Percentiles rank a stretch among this genome's conserved stretches.
Evolutionary conservation across 345 rosid genomes (phyloP).

Genomic region (Gossypium herbaceum): DNA sequence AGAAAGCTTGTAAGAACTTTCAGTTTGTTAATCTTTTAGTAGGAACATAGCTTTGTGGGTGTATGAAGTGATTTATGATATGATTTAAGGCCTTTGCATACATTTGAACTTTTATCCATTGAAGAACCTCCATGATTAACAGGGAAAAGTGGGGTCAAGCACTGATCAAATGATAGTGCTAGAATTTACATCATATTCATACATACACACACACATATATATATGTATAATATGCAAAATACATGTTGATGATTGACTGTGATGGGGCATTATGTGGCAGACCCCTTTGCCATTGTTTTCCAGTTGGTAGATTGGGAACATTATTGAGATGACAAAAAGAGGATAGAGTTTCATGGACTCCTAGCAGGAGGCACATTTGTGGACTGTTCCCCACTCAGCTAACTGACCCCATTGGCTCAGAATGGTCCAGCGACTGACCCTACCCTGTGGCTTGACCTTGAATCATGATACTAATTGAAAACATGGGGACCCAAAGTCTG

Average conservation of each 20-base stretch:
- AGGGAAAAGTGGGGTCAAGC: constrained; percentile 15
- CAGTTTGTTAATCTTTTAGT: background rate
- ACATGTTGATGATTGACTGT: constrained; percentile 17
- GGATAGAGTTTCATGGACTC: constrained; percentile 24
- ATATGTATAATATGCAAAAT: constrained; percentile 21
- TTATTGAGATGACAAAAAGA: constrained; percentile 10
- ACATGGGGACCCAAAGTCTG: constrained; percentile 10
- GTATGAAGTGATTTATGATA: constrained; percentile 16
- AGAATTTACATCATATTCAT: constrained; percentile 14
- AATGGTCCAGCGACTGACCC: constrained; percentile 8
- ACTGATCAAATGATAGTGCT: constrained; percentile 14
- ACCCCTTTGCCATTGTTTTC: constrained; percentile 4
- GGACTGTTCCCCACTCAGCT: constrained; percentile 20
- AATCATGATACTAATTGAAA: background rate
- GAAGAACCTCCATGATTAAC: background rate
- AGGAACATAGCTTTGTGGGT: constrained; percentile 5
- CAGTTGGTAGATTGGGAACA: constrained; percentile 19
- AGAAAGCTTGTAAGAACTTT: constrained; percentile 11
- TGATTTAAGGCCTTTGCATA: background rate
- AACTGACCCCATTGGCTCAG: constrained; percentile 11
- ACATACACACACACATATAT: background rate
- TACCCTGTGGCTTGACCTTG: background rate
- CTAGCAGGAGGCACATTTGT: constrained; percentile 36
- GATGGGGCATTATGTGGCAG: constrained; percentile 20
- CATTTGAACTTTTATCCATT: background rate